Conservation (phyloP, 768 basidiomycete genomes). For the Pulveroboletus sp. region DNA sequence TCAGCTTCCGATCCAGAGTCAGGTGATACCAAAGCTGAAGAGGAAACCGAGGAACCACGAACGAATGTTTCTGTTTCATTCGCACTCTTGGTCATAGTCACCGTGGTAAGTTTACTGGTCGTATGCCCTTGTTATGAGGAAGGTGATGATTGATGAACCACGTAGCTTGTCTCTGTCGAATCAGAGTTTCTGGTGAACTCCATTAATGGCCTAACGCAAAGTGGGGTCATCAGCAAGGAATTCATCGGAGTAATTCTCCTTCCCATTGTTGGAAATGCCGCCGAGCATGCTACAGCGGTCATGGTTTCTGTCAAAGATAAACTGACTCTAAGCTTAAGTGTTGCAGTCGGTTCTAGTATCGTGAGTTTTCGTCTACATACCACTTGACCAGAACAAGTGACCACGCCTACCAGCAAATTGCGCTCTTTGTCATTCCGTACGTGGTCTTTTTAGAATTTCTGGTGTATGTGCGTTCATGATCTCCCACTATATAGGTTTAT, state of each 20-base stretch:
- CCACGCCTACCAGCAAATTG: slow-evolving; percentile 55
- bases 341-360: slow-evolving; percentile 85
- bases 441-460: slow-evolving; percentile 15
- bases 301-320: slow-evolving; percentile 90
- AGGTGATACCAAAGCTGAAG: not conserved
- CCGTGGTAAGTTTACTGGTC: slow-evolving; percentile 48
- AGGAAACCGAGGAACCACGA: slow-evolving; percentile 43
- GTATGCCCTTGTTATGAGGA: not conserved
- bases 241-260: slow-evolving; percentile 88
- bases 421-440: slow-evolving; percentile 64
- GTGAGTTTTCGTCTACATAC: slow-evolving; percentile 39
- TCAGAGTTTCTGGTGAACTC: slow-evolving; percentile 75
- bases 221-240: slow-evolving; percentile 61
- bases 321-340: slow-evolving; percentile 80
- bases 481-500: slow-evolving; percentile 50
- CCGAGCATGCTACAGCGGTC: slow-evolving; percentile 90
- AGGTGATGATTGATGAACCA: not conserved
- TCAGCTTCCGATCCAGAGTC: slow-evolving; percentile 10
- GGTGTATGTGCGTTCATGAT: slow-evolving; percentile 3
- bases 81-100: slow-evolving; percentile 52
- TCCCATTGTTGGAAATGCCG: slow-evolving; percentile 90
- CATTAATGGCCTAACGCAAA: slow-evolving; percentile 67
- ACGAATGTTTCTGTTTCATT: slow-evolving; percentile 57
- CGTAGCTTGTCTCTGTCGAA: slow-evolving; percentile 51
- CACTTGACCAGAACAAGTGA: not conserved